A percentile compares a stretch with the other conserved stretches of the same genome.
These are phyloP conservation scores for Effrenium voratum DNA, from an alignment of 73 alveolate genomes.

Conservation along the genomic window DNA sequence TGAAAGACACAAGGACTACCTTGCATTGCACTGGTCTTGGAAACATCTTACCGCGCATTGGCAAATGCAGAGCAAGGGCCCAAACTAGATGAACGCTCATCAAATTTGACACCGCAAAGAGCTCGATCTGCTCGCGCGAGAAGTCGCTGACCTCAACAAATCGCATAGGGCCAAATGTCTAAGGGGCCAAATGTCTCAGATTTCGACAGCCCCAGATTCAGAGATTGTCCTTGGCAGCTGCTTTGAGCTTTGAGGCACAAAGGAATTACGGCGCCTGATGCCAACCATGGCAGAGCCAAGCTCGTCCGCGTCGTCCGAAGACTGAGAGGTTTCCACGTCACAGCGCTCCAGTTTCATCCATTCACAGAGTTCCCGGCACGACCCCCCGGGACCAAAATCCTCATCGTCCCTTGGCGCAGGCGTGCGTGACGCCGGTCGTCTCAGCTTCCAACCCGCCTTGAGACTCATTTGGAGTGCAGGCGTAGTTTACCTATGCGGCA, in stretches of 20 bases:
- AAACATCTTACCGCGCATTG: neutral
- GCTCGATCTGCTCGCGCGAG: slow-evolving; percentile 83
- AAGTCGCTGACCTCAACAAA: slow-evolving; percentile 64
- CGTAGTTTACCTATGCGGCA: slow-evolving; percentile 62
- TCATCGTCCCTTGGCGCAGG: slow-evolving; percentile 92
- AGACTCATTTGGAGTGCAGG: slow-evolving; percentile 86
- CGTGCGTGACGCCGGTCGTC: no score
- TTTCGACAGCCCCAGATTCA: slow-evolving; percentile 76
- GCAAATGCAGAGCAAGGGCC: neutral
- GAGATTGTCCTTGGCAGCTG: slow-evolving; percentile 69
- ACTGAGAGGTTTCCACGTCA: no score
- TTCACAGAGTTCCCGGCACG: neutral
- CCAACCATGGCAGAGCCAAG: slow-evolving; percentile 87
- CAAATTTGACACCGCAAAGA: slow-evolving; percentile 91
- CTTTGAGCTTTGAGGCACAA: neutral
- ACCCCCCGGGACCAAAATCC: slow-evolving; percentile 91
- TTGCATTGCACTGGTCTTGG: neutral
- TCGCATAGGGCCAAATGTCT: neutral
- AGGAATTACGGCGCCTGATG: slow-evolving; percentile 66
- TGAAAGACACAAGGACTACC: neutral
- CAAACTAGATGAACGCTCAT: slow-evolving; percentile 83
- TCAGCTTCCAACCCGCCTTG: slow-evolving; percentile 63
- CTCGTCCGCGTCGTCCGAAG: slow-evolving; percentile 89
- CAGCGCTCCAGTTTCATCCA: no score
- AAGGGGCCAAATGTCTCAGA: neutral